Evolutionary conservation across 306 rosid species (phyloP).

Genomic region (Prunus dulcis): DNA sequence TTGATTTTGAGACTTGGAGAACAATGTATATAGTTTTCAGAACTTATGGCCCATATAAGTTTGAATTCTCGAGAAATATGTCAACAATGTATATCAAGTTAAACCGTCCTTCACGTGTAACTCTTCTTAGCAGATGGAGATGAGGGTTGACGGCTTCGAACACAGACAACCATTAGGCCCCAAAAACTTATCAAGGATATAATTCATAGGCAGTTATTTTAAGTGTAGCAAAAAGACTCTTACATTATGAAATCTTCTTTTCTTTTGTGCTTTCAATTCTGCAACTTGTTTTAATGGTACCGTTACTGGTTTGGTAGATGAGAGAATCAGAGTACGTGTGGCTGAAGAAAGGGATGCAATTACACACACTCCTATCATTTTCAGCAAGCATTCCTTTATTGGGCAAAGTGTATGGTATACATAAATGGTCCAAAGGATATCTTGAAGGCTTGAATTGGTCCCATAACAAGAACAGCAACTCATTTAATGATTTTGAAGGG

Average conservation of each 20-base stretch:
- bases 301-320: not conserved
- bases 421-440: not conserved
- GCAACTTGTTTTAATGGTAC: not conserved
- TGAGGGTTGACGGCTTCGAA: too few relatives aligned
- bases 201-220: too few relatives aligned
- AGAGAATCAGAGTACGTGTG: not conserved
- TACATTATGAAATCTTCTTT: too few relatives aligned
- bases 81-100: not conserved
- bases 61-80: not conserved
- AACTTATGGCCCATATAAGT: too few relatives aligned
- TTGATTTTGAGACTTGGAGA: too few relatives aligned
- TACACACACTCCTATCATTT: not conserved
- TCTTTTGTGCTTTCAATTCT: not conserved
- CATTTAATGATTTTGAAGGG: not conserved
- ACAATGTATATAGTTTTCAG: not conserved
- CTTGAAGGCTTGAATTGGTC: not conserved
- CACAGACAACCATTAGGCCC: too few relatives aligned
- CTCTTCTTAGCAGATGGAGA: too few relatives aligned
- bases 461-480: not conserved
- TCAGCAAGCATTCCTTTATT: not conserved
- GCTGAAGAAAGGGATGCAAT: not conserved
- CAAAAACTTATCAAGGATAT: too few relatives aligned
- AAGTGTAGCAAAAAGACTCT: too few relatives aligned
- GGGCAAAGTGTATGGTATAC: not conserved
- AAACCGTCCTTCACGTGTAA: not conserved